Percentiles rank a stretch among this genome's conserved stretches.
Conservation (phyloP, 2,329 filamentous ascomycete species). For the Sarocladium brachiariae region DNA sequence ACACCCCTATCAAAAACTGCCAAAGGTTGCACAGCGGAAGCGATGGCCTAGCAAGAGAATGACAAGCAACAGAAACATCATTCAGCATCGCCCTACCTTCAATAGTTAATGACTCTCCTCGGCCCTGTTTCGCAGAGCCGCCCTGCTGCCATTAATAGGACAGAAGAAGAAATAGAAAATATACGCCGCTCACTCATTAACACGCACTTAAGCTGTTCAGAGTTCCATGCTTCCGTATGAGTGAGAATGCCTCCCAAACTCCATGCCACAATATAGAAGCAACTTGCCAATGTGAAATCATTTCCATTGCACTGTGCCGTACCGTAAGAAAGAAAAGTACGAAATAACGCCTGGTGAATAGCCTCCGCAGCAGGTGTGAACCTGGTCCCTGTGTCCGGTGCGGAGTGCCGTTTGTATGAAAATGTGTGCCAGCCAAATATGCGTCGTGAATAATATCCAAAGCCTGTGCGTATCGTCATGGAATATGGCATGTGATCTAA, state of each 20-base stretch:
- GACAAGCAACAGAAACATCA: not conserved
- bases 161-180: not conserved
- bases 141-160: no score
- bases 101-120: no score
- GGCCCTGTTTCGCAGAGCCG: not conserved
- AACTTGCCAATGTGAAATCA: not conserved
- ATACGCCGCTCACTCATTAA: not conserved
- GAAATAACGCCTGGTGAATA: not conserved
- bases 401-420: not conserved
- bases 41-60: no score
- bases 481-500: not conserved
- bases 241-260: not conserved
- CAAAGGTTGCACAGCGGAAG: no score
- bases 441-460: not conserved
- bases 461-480: slow-evolving; percentile 6
- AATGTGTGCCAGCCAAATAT: slow-evolving; percentile 8
- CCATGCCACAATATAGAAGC: not conserved
- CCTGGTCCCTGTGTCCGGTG: not conserved
- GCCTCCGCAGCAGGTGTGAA: not conserved
- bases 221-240: not conserved
- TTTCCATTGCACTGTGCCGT: not conserved
- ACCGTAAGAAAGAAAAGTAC: not conserved
- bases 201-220: not conserved
- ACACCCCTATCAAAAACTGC: no score
- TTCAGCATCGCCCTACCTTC: no score